These are phyloP conservation scores for Fusarium oxysporum DNA, from an alignment of 2,329 filamentous ascomycete genomes.

Conservation along the genomic window DNA sequence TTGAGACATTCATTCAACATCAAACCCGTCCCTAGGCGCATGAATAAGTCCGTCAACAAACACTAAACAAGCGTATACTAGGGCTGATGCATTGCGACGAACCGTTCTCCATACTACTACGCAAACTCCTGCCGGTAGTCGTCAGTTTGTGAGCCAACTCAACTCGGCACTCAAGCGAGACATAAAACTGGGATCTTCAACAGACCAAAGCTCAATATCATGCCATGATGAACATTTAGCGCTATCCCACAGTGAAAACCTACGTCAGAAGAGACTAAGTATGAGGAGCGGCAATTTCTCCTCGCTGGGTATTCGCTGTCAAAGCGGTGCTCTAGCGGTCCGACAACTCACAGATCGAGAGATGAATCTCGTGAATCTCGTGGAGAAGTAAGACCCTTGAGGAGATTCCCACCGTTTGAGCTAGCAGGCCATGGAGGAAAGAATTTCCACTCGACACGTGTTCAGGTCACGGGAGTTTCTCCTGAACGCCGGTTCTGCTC, in stretches of 20 bases:
- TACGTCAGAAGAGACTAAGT: conserved; percentile 18
- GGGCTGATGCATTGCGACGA: conserved; percentile 14
- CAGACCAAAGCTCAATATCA: conserved; percentile 34
- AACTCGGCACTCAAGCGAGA: conserved; percentile 29
- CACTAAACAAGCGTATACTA: conserved; percentile 17
- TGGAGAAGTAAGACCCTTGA: conserved; percentile 20
- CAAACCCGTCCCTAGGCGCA: conserved; percentile 18
- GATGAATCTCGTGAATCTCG: conserved; percentile 36
- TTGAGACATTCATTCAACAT: conserved; percentile 12
- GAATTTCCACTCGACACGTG: conserved; percentile 38
- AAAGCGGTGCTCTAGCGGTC: conserved; percentile 28
- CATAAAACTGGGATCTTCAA: conserved; percentile 25
- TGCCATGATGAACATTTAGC: conserved; percentile 33
- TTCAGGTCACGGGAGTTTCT: conserved; percentile 23
- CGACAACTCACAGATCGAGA: conserved; percentile 37
- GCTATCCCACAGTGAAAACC: not conserved
- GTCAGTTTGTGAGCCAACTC: conserved; percentile 6
- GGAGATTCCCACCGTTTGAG: not conserved
- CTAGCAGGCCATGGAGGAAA: conserved; percentile 4
- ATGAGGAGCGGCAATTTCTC: conserved; percentile 26
- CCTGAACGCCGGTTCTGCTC: conserved; percentile 15
- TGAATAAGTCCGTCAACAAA: conserved; percentile 22
- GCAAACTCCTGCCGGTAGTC: conserved; percentile 35
- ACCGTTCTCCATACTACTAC: conserved; percentile 8
- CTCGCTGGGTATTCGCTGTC: conserved; percentile 28